phyloP scores from a whole-genome alignment of 2,329 filamentous ascomycete genomes.

The Cadophora sp. region DNA sequence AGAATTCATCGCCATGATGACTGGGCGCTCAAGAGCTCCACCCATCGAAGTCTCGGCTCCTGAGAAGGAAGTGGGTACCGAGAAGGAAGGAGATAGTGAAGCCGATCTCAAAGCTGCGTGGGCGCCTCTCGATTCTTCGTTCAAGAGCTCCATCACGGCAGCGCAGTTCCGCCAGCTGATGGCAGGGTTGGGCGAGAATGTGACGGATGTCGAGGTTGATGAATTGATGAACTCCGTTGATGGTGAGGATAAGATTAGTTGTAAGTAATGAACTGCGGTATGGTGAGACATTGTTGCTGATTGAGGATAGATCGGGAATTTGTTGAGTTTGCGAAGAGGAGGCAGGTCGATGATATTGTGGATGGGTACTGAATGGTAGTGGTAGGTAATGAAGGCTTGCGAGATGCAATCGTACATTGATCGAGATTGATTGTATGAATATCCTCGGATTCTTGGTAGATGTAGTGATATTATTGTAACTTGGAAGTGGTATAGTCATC shows the following conservation, averaged over 20 bases:
- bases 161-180: conserved; percentile 47
- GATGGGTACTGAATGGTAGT: conserved; percentile 36
- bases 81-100: conserved; percentile 33
- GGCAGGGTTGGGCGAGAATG: conserved; percentile 44
- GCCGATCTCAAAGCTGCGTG: conserved; percentile 46
- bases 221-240: conserved; percentile 47
- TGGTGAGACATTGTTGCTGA: not conserved
- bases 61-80: not conserved
- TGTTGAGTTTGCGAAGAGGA: conserved; percentile 46
- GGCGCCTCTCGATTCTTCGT: conserved; percentile 46
- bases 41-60: conserved; percentile 20
- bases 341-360: conserved; percentile 37
- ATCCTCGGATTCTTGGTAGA: no score
- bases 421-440: not conserved
- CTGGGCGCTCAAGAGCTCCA: conserved; percentile 44
- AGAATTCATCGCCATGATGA: conserved; percentile 54
- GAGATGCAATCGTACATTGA: not conserved
- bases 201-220: conserved; percentile 47
- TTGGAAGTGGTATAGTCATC: no score
- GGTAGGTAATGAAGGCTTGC: not conserved
- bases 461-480: no score
- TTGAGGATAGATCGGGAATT: conserved; percentile 46
- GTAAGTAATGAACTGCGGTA: conserved; percentile 40
- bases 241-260: conserved; percentile 47
- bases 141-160: conserved; percentile 46